A percentile compares a stretch with the other conserved stretches of the same genome.
Conservation (phyloP, 352 stramenopile species). For the Phytophthora rubi region DNA sequence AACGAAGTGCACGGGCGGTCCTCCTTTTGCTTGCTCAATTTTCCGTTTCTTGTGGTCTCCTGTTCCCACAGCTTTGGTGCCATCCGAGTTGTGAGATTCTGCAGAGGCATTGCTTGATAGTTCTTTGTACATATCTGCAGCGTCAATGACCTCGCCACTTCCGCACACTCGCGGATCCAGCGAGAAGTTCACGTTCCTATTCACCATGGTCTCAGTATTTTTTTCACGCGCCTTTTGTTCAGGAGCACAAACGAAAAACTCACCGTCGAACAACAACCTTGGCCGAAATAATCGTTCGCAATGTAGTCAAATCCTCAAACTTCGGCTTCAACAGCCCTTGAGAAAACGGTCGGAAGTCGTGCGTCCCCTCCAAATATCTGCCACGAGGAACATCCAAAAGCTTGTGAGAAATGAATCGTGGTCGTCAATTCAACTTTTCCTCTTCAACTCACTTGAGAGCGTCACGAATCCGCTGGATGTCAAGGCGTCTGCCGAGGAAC, state of each 20-base stretch:
- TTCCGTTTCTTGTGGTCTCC: constrained; percentile 55
- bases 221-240: not conserved
- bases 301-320: constrained; percentile 65
- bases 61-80: constrained; percentile 13
- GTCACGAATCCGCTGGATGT: constrained; percentile 67
- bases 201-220: not conserved
- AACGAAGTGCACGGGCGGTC: constrained; percentile 65
- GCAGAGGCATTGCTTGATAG: not conserved
- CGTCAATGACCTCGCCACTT: constrained; percentile 58
- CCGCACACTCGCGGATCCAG: constrained; percentile 65
- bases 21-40: constrained; percentile 23
- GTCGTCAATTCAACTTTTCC: not conserved
- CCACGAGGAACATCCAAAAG: not conserved
- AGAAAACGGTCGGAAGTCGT: constrained; percentile 86
- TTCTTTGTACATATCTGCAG: constrained; percentile 37
- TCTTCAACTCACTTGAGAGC: constrained; percentile 54
- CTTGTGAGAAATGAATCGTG: not conserved
- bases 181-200: constrained; percentile 77
- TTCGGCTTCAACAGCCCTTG: constrained; percentile 70
- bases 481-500: constrained; percentile 76
- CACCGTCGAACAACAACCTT: constrained; percentile 69
- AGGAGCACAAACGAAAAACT: not conserved
- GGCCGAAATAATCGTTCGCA: constrained; percentile 72
- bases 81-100: constrained; percentile 21
- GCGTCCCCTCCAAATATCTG: constrained; percentile 68